These are phyloP conservation scores for Pyrus betulifolia DNA, from an alignment of 306 rosid genomes.

Conservation along the genomic window DNA sequence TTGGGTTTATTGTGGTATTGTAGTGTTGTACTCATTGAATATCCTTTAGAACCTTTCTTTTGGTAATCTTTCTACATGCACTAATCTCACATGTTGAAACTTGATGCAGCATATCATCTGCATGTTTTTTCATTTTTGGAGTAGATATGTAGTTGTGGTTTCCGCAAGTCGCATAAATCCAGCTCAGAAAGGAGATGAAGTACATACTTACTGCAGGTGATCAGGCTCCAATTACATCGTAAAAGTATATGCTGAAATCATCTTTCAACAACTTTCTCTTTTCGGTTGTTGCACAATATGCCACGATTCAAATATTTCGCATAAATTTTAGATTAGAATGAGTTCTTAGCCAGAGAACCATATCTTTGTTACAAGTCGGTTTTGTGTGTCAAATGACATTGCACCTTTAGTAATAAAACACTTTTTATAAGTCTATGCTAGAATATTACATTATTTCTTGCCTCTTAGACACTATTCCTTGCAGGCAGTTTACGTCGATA, in stretches of 20 bases:
- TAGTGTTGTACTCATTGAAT: background rate
- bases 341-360: background rate
- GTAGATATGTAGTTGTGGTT: background rate
- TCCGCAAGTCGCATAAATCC: background rate
- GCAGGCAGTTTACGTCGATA: no score
- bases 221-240: background rate
- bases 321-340: background rate
- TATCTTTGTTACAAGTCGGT: no score
- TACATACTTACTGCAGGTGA: background rate
- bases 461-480: no score
- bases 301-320: background rate
- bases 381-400: no score
- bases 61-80: background rate
- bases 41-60: background rate
- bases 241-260: no score
- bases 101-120: background rate
- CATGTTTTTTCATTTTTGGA: constrained; percentile 2
- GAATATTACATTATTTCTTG: no score
- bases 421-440: no score
- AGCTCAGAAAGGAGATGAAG: background rate
- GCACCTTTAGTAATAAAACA: no score
- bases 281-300: background rate
- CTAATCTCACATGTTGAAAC: background rate
- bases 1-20: background rate
- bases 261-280: background rate